A percentile compares a stretch with the other conserved stretches of the same genome.
These are phyloP conservation scores for Saccharomycopsis guyanensis DNA, from an alignment of 805 yeast species.

Conservation along the genomic window DNA sequence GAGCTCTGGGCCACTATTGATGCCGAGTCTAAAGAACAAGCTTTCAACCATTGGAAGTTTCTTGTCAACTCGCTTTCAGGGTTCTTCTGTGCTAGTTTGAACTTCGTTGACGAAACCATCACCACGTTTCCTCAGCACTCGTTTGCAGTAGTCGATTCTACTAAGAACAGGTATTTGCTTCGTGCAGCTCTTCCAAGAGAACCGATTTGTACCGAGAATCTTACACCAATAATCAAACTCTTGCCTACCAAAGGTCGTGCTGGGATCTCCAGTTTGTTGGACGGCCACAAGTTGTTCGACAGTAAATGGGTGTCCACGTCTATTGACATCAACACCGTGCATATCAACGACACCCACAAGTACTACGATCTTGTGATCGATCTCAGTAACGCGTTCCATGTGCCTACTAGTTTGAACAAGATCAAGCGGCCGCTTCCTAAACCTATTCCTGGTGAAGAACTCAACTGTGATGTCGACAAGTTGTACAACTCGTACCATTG, in stretches of 20 bases:
- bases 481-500: constrained; percentile 56
- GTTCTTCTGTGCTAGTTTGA: constrained; percentile 88
- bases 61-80: constrained; percentile 79
- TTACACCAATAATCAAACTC: constrained; percentile 86
- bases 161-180: constrained; percentile 36
- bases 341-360: constrained; percentile 28
- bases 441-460: constrained; percentile 62
- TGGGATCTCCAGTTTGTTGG: constrained; percentile 76
- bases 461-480: constrained; percentile 66
- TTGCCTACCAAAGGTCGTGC: constrained; percentile 89
- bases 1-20: constrained; percentile 86
- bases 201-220: constrained; percentile 92
- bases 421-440: constrained; percentile 65
- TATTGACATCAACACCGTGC: constrained; percentile 61
- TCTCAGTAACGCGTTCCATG: constrained; percentile 66
- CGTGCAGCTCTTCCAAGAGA: constrained; percentile 91
- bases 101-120: constrained; percentile 71
- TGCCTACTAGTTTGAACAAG: constrained; percentile 59
- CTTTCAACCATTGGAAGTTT: constrained; percentile 59
- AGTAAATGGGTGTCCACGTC: constrained; percentile 93
- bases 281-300: constrained; percentile 86
- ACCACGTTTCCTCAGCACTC: constrained; percentile 61
- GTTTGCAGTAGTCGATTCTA: constrained; percentile 25
- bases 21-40: constrained; percentile 46
- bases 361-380: constrained; percentile 51